Conservation (phyloP, 805 yeast genomes). For the Starmerella davenportii region DNA sequence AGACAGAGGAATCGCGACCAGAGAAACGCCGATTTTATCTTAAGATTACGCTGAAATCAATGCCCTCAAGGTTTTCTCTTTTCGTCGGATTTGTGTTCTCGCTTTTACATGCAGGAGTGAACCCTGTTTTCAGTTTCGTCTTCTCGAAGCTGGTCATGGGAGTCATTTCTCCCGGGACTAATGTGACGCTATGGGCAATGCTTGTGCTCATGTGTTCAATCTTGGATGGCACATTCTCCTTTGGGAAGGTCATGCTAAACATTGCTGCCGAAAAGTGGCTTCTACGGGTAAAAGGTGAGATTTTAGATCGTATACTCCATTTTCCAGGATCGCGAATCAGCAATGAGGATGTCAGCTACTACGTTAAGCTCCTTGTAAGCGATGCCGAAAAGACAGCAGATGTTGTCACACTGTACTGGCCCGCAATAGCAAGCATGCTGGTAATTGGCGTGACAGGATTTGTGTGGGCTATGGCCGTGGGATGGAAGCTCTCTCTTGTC, state of each 20-base stretch:
- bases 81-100: slow-evolving; percentile 37
- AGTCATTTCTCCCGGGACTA: slow-evolving; percentile 30
- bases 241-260: slow-evolving; percentile 34
- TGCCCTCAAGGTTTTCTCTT: slow-evolving; percentile 18
- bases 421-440: slow-evolving; percentile 35
- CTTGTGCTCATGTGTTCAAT: slow-evolving; percentile 45
- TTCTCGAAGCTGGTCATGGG: slow-evolving; percentile 53
- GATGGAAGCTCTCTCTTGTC: slow-evolving; percentile 78
- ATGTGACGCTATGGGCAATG: slow-evolving; percentile 44
- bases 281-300: slow-evolving; percentile 30
- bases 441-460: slow-evolving; percentile 42
- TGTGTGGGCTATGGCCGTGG: slow-evolving; percentile 57
- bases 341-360: slow-evolving; percentile 29
- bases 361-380: slow-evolving; percentile 54
- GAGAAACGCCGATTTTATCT: not conserved
- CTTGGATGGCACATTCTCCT: slow-evolving; percentile 39
- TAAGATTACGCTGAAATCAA: not conserved
- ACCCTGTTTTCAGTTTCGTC: slow-evolving; percentile 64
- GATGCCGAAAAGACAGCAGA: slow-evolving; percentile 64
- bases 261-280: slow-evolving; percentile 56
- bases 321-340: slow-evolving; percentile 29
- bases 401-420: slow-evolving; percentile 43
- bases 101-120: slow-evolving; percentile 39
- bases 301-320: slow-evolving; percentile 31
- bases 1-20: not conserved